Conservation (phyloP, 2,329 filamentous ascomycete genomes). For the Aureobasidium musti region DNA sequence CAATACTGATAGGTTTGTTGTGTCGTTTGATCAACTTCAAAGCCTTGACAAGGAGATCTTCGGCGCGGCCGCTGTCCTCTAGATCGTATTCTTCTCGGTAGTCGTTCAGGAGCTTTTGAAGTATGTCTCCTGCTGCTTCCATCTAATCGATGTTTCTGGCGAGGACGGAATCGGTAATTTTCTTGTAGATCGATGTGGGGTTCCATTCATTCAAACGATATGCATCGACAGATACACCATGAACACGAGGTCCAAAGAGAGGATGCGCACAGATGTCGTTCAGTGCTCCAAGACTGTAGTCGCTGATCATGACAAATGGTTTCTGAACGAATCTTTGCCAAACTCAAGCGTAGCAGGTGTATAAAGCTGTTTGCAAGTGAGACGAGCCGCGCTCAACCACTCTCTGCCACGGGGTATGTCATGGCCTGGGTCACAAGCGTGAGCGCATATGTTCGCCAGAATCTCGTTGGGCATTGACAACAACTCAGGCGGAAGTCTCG, state of each 20-base stretch:
- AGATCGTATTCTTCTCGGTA: too few relatives aligned
- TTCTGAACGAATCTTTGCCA: not conserved
- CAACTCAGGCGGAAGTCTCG: not conserved
- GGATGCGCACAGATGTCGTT: not conserved
- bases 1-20: too few relatives aligned
- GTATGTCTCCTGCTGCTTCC: too few relatives aligned
- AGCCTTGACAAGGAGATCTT: too few relatives aligned
- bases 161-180: too few relatives aligned
- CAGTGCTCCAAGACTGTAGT: not conserved
- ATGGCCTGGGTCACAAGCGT: not conserved
- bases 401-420: not conserved
- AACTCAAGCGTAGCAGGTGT: not conserved
- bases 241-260: not conserved
- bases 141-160: too few relatives aligned
- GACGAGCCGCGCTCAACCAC: not conserved
- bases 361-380: not conserved
- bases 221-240: not conserved
- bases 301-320: not conserved
- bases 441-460: not conserved
- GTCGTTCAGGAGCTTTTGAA: too few relatives aligned
- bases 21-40: too few relatives aligned
- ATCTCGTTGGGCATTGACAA: constrained; percentile 3
- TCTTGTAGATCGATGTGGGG: too few relatives aligned
- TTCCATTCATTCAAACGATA: not conserved
- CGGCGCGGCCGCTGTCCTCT: too few relatives aligned